These are phyloP conservation scores for Fusarium sp. DNA, from an alignment of 2,329 filamentous ascomycete genomes.

Conservation along the genomic window DNA sequence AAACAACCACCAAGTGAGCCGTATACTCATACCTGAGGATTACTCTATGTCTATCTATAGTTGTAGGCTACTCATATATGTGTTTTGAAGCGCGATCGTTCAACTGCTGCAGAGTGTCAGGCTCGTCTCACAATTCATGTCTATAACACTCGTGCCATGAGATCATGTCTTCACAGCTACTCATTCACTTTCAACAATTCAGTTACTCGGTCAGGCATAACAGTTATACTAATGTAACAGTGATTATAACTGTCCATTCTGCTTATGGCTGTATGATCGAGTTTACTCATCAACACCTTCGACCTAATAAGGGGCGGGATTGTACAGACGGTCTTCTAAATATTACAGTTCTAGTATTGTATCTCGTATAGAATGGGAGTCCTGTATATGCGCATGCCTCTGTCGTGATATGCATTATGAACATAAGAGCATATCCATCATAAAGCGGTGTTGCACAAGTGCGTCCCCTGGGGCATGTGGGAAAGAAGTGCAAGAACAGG, in stretches of 20 bases:
- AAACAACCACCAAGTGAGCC: too few relatives aligned
- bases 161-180: not conserved
- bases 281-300: too few relatives aligned
- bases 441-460: not conserved
- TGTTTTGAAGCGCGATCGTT: rapidly evolving
- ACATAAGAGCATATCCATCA: not conserved
- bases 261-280: not conserved
- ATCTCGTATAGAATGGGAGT: too few relatives aligned
- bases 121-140: not conserved
- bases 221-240: too few relatives aligned
- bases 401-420: not conserved
- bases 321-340: too few relatives aligned
- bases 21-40: rapidly evolving
- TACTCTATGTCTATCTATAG: rapidly evolving
- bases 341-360: too few relatives aligned
- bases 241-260: not conserved
- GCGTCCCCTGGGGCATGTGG: not conserved
- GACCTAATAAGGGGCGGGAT: too few relatives aligned
- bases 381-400: too few relatives aligned
- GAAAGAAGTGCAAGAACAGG: not conserved
- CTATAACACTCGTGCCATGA: not conserved
- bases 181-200: not conserved
- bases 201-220: too few relatives aligned
- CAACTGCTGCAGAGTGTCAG: not conserved
- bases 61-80: rapidly evolving